Base-by-base conservation (phyloP, 2,329 filamentous ascomycete species). In the Apiospora koreana region DNA sequence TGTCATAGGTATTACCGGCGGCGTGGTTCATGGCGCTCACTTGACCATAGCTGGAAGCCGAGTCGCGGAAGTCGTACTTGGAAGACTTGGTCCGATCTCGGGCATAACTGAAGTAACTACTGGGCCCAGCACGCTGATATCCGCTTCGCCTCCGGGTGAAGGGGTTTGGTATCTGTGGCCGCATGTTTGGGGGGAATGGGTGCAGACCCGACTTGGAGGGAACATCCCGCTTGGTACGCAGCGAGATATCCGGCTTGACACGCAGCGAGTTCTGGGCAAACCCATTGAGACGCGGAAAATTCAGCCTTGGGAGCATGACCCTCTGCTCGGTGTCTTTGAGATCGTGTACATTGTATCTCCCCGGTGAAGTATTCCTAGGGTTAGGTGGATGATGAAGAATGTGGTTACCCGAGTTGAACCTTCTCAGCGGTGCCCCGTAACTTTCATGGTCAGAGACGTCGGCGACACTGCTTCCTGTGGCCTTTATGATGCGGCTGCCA, bases 401-500 rank as follows among this genome's bases (percentile, higher is more conserved):
- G 7, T 70, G 73, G 35, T 75, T 72, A 1, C 67, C 68, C 1
- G 76, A 74, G 31, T 62, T 62, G 54, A 62, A 38, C 6, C 54
- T 62, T 8, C 31, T n/a, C 18, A 62, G 54, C 8, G 54, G 54
- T 38, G 31, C 54, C 18, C 1, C 67, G 23, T 3, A 48, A 46
- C 16, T 69, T 50, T 74, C 73, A 10, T 74, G 72, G 58, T 86
- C 84, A 0, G 84, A 85, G 8, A 82, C 79, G 70, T 86, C 80
- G 2, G 84, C 84, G 28, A 86, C 73, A 69, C 84, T 86, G 72
- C 81, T 85, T 12, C 84, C 83, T 70, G 76, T 75, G 14, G 46
- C 58, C 65, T 79, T 76, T 54, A 76, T 69, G 18, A 70, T 70
- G 1, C 67, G 1, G 42, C 41, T 58, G 46, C 65, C 48, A 14